phyloP scores from a whole-genome alignment of 192 early-diverging fungal genomes.

The Paraglomus brasilianum region DNA sequence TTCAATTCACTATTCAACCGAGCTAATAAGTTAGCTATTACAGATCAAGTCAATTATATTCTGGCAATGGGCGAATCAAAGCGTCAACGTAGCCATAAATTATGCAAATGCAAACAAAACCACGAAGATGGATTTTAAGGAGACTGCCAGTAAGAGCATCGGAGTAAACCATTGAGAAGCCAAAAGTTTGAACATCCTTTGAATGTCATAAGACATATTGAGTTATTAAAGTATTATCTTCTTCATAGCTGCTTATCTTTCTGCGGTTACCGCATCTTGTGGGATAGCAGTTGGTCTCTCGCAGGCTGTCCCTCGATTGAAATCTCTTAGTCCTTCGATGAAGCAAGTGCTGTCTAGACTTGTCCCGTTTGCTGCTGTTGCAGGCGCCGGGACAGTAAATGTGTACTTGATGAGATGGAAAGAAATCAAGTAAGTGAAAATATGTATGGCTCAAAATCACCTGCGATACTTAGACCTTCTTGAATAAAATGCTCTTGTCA shows the following conservation, averaged over 20 bases:
- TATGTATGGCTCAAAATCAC: too few species aligned
- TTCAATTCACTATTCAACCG: neutral
- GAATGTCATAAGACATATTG: neutral
- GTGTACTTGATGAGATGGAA: conserved; percentile 84
- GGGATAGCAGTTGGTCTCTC: conserved; percentile 72
- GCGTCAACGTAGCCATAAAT: conserved; percentile 83
- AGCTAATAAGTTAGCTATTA: conserved; percentile 15
- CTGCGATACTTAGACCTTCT: too few species aligned
- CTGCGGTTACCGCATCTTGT: conserved; percentile 76
- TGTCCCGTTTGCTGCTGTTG: conserved; percentile 78
- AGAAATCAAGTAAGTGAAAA: conserved; percentile 57
- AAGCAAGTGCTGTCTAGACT: conserved; percentile 47
- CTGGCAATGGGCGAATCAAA: conserved; percentile 84
- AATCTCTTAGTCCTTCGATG: conserved; percentile 41
- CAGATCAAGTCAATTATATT: conserved; percentile 60
- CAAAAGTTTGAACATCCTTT: neutral
- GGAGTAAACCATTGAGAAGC: neutral
- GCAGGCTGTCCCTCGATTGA: conserved; percentile 59
- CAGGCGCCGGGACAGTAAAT: conserved; percentile 78
- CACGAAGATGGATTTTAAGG: conserved; percentile 66
- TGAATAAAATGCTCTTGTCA: neutral
- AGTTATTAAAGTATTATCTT: neutral
- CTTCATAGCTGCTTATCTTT: conserved; percentile 63
- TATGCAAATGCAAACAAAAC: conserved; percentile 84
- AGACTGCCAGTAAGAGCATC: conserved; percentile 61